phyloP scores from a whole-genome alignment of 106 monocot genomes.

The Apostasia ramifera region DNA sequence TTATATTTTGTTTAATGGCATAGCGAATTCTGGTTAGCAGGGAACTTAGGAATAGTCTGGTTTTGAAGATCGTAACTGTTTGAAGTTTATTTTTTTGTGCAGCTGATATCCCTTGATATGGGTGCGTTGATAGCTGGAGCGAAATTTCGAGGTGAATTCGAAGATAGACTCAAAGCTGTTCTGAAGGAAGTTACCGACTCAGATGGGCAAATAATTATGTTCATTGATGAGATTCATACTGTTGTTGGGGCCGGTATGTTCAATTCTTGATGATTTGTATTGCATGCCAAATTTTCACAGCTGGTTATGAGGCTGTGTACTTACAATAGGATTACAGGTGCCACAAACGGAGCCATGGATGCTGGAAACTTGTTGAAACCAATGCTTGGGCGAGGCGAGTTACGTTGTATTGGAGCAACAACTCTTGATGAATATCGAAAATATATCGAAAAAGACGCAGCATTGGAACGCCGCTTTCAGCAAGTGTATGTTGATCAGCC shows the following conservation, averaged over 20 bases:
- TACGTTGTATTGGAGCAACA: slow-evolving; percentile 97
- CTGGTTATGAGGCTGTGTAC: background rate
- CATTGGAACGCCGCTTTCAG: slow-evolving; percentile 93
- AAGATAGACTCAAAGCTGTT: slow-evolving; percentile 97
- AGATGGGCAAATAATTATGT: slow-evolving; percentile 85
- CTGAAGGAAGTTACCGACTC: slow-evolving; percentile 94
- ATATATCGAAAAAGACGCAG: slow-evolving; percentile 98
- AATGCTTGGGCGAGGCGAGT: slow-evolving; percentile 96
- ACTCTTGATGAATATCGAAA: slow-evolving; percentile 96
- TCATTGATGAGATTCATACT: slow-evolving; percentile 99
- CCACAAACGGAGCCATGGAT: slow-evolving; percentile 98
- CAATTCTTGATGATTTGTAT: background rate
- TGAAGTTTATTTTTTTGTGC: slow-evolving; percentile 1
- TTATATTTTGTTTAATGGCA: too few relatives aligned
- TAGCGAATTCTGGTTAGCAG: background rate
- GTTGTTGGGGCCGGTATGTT: slow-evolving; percentile 97
- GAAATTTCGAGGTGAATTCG: slow-evolving; percentile 89
- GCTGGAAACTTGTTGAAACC: slow-evolving; percentile 96
- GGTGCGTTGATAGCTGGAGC: slow-evolving; percentile 97
- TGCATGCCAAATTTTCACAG: background rate
- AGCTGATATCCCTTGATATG: slow-evolving; percentile 99
- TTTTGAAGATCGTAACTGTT: too few relatives aligned
- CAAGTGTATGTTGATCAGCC: slow-evolving; percentile 99
- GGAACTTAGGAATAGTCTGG: background rate
- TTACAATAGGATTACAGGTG: slow-evolving; percentile 42